Percentiles rank a stretch among this genome's conserved stretches.
These are phyloP conservation scores for Podila minutissima DNA, from an alignment of 192 early-diverging fungal species.

Conservation along the genomic window DNA sequence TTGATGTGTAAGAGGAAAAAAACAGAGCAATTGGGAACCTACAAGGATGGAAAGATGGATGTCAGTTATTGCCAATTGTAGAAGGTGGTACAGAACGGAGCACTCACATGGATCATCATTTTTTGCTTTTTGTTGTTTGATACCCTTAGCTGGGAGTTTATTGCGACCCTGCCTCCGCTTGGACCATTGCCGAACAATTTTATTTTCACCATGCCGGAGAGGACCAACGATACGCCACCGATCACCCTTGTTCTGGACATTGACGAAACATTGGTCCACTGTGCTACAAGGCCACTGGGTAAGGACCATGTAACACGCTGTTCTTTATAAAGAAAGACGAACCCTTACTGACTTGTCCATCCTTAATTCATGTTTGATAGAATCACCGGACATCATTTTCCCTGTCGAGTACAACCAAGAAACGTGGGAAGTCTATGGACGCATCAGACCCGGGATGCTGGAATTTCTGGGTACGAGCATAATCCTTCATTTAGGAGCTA, in stretches of 20 bases:
- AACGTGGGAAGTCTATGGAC: slow-evolving; percentile 72
- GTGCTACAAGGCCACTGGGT: slow-evolving; percentile 57
- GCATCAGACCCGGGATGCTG: slow-evolving; percentile 70
- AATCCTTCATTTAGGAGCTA: background rate
- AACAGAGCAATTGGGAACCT: background rate
- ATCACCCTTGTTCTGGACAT: slow-evolving; percentile 75
- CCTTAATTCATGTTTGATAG: slow-evolving; percentile 16
- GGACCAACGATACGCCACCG: slow-evolving; percentile 66
- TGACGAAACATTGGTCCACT: slow-evolving; percentile 80
- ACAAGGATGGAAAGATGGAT: background rate
- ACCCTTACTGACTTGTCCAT: background rate
- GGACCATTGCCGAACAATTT: slow-evolving; percentile 62
- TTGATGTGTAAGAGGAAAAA: slow-evolving; percentile 34
- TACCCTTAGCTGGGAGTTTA: slow-evolving; percentile 55
- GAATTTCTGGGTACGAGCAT: slow-evolving; percentile 61
- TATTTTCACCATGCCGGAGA: slow-evolving; percentile 66
- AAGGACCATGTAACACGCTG: background rate
- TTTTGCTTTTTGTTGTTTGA: background rate
- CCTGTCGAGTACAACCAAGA: slow-evolving; percentile 71
- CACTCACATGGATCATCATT: too few species aligned
- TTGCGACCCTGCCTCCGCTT: slow-evolving; percentile 68
- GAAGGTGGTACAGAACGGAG: too few species aligned
- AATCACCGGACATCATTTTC: slow-evolving; percentile 70
- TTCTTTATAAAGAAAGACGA: too few species aligned
- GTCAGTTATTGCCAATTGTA: too few species aligned